Evolutionary conservation across 2,329 filamentous ascomycete genomes (phyloP).

Genomic region (Fusarium guadeloupense): DNA sequence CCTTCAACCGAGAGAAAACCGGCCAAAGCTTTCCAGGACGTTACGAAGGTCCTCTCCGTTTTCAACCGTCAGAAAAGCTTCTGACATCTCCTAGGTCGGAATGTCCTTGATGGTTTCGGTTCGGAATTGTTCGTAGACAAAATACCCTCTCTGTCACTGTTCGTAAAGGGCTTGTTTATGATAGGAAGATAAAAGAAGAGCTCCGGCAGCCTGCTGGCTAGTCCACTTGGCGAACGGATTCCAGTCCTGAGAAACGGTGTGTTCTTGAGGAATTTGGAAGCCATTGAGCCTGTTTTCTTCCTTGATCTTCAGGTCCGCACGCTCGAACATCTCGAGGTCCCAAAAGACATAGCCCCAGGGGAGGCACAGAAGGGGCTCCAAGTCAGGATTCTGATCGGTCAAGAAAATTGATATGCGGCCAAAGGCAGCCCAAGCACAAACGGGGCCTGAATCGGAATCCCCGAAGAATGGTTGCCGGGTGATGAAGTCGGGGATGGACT

Average conservation of each 20-base stretch:
- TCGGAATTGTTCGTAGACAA: slow-evolving; percentile 1
- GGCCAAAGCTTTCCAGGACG: no score
- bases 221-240: not conserved
- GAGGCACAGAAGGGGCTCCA: not conserved
- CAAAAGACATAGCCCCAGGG: slow-evolving; percentile 22
- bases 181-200: not conserved
- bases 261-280: not conserved
- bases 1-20: no score
- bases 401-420: not conserved
- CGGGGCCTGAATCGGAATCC: slow-evolving; percentile 8
- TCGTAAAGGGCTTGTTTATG: not conserved
- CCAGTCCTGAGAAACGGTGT: not conserved
- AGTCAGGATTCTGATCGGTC: not conserved
- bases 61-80: no score
- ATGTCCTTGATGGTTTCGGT: no score
- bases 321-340: slow-evolving; percentile 16
- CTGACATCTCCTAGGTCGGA: no score
- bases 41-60: no score
- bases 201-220: not conserved
- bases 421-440: not conserved
- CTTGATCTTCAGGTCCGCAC: not conserved
- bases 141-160: slow-evolving; percentile 1
- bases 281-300: not conserved
- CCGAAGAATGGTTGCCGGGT: slow-evolving; percentile 15
- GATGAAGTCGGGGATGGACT: not conserved